phyloP scores from a whole-genome alignment of 169 alveolate genomes.

The Plasmodium fragile region DNA sequence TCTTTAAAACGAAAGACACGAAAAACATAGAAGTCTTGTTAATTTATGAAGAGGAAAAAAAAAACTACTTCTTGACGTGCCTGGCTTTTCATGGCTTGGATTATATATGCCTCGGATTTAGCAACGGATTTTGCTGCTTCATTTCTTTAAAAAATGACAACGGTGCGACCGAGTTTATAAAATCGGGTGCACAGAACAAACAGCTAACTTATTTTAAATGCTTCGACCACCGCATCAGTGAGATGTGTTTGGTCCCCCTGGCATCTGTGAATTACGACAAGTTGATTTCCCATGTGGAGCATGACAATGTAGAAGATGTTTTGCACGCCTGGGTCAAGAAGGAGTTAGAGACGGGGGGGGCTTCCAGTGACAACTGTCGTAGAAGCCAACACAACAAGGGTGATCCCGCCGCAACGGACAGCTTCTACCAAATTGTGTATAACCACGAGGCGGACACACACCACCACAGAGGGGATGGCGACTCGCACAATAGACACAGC shows the following conservation, averaged over 20 bases:
- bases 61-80: constrained; percentile 51
- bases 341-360: not conserved
- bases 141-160: constrained; percentile 20
- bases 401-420: not conserved
- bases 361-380: not conserved
- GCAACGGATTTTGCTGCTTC: constrained; percentile 65
- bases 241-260: constrained; percentile 49
- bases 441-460: constrained; percentile 1
- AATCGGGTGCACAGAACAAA: not conserved
- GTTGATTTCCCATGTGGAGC: not conserved
- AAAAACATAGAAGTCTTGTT: not conserved
- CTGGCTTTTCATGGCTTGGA: constrained; percentile 34
- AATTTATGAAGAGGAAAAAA: constrained; percentile 39
- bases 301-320: constrained; percentile 1
- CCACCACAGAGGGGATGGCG: not conserved
- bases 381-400: not conserved
- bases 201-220: constrained; percentile 35
- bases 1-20: constrained; percentile 23
- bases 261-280: not conserved
- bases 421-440: constrained; percentile 31
- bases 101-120: constrained; percentile 58
- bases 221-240: constrained; percentile 70
- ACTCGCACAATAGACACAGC: not conserved
- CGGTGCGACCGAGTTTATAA: not conserved
- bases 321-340: constrained; percentile 22